phyloP scores from a whole-genome alignment of 139 green algal genomes.

The Zygnema cylindricum region DNA sequence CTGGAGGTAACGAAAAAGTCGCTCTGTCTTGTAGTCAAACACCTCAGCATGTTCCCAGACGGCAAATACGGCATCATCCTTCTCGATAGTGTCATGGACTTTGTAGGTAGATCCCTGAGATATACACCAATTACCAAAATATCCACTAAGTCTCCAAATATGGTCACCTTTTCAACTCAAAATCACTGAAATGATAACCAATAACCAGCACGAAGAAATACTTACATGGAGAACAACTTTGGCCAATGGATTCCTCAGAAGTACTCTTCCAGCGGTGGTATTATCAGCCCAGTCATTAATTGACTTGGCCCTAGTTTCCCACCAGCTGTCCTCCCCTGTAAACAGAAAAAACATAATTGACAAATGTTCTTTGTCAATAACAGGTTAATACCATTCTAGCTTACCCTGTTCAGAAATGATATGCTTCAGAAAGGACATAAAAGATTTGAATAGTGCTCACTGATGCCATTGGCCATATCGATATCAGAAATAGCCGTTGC shows the following conservation, averaged over 20 bases:
- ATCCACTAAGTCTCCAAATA: background rate
- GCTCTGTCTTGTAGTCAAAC: conserved; percentile 75
- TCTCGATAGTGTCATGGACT: conserved; percentile 5
- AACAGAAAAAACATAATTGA: no score
- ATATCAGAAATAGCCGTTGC: background rate
- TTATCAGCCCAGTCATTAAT: conserved; percentile 7
- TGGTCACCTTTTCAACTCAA: no score
- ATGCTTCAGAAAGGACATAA: no score
- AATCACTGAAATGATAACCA: no score
- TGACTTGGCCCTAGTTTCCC: conserved; percentile 1
- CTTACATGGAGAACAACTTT: background rate
- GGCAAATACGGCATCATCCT: background rate
- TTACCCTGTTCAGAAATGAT: no score
- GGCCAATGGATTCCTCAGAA: background rate
- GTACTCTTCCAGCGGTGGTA: background rate
- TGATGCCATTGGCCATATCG: background rate
- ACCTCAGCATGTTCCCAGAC: conserved; percentile 66
- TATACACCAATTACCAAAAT: background rate
- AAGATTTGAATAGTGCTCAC: no score
- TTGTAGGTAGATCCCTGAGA: background rate
- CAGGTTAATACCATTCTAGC: no score
- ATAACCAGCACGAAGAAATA: background rate
- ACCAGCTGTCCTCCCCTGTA: no score
- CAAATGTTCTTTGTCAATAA: no score
- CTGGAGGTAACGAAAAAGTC: conserved; percentile 66